A percentile compares a stretch with the other conserved stretches of the same genome.
These are phyloP conservation scores for Lactarius trivialis DNA, from an alignment of 768 basidiomycete species.

Conservation along the genomic window DNA sequence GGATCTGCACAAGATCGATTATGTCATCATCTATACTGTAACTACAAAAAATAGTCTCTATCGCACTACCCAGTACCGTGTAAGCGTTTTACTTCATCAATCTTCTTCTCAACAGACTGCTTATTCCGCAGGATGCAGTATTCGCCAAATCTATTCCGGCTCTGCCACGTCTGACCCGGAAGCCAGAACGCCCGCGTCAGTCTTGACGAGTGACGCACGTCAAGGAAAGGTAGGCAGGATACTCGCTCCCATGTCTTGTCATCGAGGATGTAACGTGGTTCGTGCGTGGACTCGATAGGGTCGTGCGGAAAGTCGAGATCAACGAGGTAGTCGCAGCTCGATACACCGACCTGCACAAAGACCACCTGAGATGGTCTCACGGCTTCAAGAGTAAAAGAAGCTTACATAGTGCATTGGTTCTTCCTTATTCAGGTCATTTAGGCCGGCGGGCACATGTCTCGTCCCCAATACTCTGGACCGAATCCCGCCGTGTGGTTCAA, in stretches of 20 bases:
- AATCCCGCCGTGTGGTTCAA: conserved; percentile 32
- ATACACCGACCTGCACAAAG: conserved; percentile 50
- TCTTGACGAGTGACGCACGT: conserved; percentile 63
- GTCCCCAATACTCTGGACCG: conserved; percentile 61
- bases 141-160: conserved; percentile 74
- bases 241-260: conserved; percentile 71
- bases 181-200: conserved; percentile 76
- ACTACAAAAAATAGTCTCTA: neutral
- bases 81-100: conserved; percentile 11
- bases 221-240: conserved; percentile 78
- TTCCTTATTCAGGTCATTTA: conserved; percentile 88
- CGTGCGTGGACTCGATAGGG: conserved; percentile 45
- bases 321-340: conserved; percentile 82
- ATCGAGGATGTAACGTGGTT: conserved; percentile 77
- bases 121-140: conserved; percentile 81
- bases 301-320: conserved; percentile 83
- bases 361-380: neutral
- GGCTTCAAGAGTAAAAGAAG: conserved; percentile 21
- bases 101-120: conserved; percentile 30
- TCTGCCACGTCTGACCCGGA: conserved; percentile 65
- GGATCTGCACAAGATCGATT: conserved; percentile 10
- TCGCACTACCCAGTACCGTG: neutral
- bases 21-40: conserved; percentile 11
- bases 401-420: conserved; percentile 72
- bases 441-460: conserved; percentile 47